Conservation (phyloP, 371 early-diverging fungal genomes). For the Mortierella polycephala region DNA sequence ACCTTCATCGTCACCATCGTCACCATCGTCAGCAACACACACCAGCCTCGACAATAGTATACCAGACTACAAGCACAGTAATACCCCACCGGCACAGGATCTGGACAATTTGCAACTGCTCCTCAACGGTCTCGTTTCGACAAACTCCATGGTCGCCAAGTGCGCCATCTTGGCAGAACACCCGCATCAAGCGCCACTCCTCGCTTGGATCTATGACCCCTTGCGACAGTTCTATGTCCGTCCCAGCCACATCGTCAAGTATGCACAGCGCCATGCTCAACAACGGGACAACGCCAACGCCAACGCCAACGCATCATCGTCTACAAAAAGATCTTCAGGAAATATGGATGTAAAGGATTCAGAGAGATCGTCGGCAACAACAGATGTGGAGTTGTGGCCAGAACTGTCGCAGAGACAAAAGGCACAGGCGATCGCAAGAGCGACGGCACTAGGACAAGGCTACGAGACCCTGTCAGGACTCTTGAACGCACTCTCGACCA, state of each 20-base stretch:
- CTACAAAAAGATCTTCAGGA: background rate
- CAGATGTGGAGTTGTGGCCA: background rate
- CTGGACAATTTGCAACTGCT: slow-evolving; percentile 54
- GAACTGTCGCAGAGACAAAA: background rate
- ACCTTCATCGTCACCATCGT: too few species aligned
- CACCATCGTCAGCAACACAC: too few species aligned
- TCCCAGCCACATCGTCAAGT: slow-evolving; percentile 26
- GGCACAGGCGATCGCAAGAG: background rate
- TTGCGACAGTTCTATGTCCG: slow-evolving; percentile 54
- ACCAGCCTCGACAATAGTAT: background rate
- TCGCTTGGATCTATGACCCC: slow-evolving; percentile 65
- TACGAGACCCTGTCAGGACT: slow-evolving; percentile 39
- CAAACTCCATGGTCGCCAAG: slow-evolving; percentile 53
- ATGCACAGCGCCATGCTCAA: slow-evolving; percentile 29
- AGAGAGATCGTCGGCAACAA: background rate
- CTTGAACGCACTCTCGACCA: slow-evolving; percentile 60
- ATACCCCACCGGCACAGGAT: slow-evolving; percentile 16
- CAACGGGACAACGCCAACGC: slow-evolving; percentile 10
- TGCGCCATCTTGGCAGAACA: slow-evolving; percentile 43
- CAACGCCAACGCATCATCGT: background rate
- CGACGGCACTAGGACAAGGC: background rate
- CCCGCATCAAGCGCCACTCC: slow-evolving; percentile 53
- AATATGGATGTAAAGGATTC: background rate
- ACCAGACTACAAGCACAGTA: slow-evolving; percentile 7
- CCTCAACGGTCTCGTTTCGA: slow-evolving; percentile 50